Evolutionary conservation across 768 basidiomycete genomes (phyloP), one percentile per base, ranked within the genome.

Genomic region (Lactarius sp.): DNA sequence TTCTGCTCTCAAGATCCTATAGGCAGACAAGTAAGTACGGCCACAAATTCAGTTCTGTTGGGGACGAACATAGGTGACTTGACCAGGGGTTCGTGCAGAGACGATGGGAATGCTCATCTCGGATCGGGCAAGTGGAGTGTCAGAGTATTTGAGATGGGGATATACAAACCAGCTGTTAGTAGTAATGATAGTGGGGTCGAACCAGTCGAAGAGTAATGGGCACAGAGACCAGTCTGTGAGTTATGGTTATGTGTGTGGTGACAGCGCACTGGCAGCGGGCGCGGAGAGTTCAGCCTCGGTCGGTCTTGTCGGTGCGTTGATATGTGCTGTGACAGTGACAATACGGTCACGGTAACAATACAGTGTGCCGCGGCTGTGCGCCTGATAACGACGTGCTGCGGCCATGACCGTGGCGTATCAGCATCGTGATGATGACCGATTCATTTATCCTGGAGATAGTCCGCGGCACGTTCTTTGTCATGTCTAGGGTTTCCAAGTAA

Each of bases 191-290:
- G 47, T 14, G 39, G 39, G 31, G 16, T 60, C 63, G 63, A 55
- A 16, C 58, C 63, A 56, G 63, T 49, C 58, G 20, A 46, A 33
- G 31, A 18, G 3, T 10, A 14, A 1, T 2, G 41, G 33, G 22
- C 3, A 64, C 65, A 66, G 65, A 64, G 39, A 66, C 65, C 65
- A 51, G 65, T 59, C 62, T 59, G 65, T 59, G 56, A 42, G 31
- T 37, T 41, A 20, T 36, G 31, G 31, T 37, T 41, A 20, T 36
- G 31, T 27, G 27, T 27, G 27, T 27, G 27, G 3, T 27, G 27
- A 27, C 27, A 27, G 27, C 27, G 2, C 27, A 27, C 22, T 22
- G 27, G 27, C 27, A 27, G 27, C 27, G 2, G 27, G 27, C 27
- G 27, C 27, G 27, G 27, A 22, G 22, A 22, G 22, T 22, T 22